Evolutionary conservation across 2,329 filamentous ascomycete species (phyloP).

Genomic region (Talaromyces sp.): DNA sequence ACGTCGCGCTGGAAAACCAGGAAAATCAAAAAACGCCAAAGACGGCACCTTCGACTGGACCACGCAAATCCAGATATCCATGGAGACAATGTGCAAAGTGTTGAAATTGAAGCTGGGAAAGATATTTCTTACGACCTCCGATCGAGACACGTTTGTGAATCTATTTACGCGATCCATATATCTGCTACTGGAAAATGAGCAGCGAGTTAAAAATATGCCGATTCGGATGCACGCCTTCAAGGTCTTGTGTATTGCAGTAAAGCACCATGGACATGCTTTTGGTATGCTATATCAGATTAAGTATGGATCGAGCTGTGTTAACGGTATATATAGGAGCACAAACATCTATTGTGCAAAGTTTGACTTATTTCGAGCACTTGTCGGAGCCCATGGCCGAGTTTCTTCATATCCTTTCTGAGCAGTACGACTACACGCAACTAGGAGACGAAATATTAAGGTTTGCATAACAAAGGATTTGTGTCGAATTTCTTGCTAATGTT

Average conservation of each 20-base stretch:
- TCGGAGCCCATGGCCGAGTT: constrained; percentile 99
- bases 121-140: constrained; percentile 93
- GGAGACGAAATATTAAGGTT: constrained; percentile 81
- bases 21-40: constrained; percentile 67
- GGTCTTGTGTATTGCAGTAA: constrained; percentile 91
- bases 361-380: constrained; percentile 98
- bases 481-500: constrained; percentile 17
- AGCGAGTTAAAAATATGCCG: constrained; percentile 78
- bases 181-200: constrained; percentile 88
- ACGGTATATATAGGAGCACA: constrained; percentile 64
- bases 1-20: constrained; percentile 66
- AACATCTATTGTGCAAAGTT: constrained; percentile 94
- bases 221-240: constrained; percentile 98
- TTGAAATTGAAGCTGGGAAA: constrained; percentile 86
- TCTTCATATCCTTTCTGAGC: constrained; percentile 87
- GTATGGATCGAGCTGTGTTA: constrained; percentile 12
- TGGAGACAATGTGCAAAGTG: constrained; percentile 94
- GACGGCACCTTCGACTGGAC: constrained; percentile 86
- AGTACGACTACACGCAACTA: constrained; percentile 95
- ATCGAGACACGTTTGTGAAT: constrained; percentile 90
- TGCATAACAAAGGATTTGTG: background rate
- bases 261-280: constrained; percentile 95
- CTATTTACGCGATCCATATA: constrained; percentile 91
- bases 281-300: constrained; percentile 3
- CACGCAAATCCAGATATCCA: constrained; percentile 76